Evolutionary conservation across 257 asterid genomes (phyloP).

Genomic region (Nicotiana paniculata): DNA sequence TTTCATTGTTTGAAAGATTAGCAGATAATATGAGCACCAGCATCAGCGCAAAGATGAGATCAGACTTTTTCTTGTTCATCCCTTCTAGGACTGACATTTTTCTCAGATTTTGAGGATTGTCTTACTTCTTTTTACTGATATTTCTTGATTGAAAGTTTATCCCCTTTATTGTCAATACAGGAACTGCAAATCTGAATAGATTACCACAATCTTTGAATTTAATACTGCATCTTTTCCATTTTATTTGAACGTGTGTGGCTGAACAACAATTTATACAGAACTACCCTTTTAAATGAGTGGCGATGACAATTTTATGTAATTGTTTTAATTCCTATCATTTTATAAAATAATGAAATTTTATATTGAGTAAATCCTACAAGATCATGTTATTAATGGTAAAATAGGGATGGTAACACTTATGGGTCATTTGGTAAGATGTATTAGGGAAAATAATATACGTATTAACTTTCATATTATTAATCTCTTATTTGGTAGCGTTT

Average conservation of each 20-base stretch:
- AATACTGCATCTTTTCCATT: too few relatives aligned
- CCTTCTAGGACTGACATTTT: too few relatives aligned
- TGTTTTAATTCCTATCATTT: background rate
- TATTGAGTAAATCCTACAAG: background rate
- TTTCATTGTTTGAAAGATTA: background rate
- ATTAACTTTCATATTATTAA: too few relatives aligned
- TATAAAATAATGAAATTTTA: background rate
- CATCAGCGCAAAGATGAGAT: background rate
- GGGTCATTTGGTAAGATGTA: too few relatives aligned
- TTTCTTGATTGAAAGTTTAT: too few relatives aligned
- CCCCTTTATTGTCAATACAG: too few relatives aligned
- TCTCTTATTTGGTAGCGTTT: too few relatives aligned
- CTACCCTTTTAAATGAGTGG: background rate
- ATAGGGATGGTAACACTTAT: background rate
- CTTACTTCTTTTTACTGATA: too few relatives aligned
- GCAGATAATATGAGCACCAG: background rate
- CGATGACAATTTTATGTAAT: background rate
- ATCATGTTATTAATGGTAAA: background rate
- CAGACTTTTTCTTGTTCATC: background rate
- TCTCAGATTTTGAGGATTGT: too few relatives aligned
- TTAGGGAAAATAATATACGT: too few relatives aligned
- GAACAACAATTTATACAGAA: background rate
- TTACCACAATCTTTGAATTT: too few relatives aligned
- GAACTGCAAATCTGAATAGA: too few relatives aligned
- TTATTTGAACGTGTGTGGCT: background rate